Base-by-base conservation (phyloP, 2,329 filamentous ascomycete genomes). In the Aspergillus brasiliensis region DNA sequence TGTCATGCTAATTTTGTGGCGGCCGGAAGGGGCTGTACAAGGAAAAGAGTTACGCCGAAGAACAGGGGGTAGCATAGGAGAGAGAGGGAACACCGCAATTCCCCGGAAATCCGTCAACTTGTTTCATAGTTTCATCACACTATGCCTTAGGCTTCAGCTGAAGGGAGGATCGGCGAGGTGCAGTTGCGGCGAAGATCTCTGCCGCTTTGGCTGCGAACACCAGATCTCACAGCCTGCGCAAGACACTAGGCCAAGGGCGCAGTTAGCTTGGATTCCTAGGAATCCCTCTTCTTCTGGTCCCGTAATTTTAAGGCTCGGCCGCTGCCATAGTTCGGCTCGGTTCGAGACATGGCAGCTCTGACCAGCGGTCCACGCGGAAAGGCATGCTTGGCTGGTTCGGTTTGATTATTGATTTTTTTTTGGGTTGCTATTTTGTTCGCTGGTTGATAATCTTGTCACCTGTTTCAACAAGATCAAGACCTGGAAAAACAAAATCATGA, bases 261-360 rank as follows among this genome's bases (percentile, higher is more conserved):
- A 49, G 46, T 27, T 27, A 49, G 46, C 46, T 49, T 21, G 38
- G 23, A n/a, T 15, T 40, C 19, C 28, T 42, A 34, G 10, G 11
- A 34, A 25, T 53, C 40, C 10, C 51, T 59, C 11, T 13, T 17
- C 19, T 52, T 48, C 48, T 13, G 38, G 47, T 25, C 17, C 31
- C 34, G 31, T 49, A 49, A 13, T 31, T 48, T 51, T 58, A 40
- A 40, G 42, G 49, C 53, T 61, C 57, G 52, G 56, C 46, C 58
- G 48, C 56, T 56, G 42, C 42, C 57, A 60, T 61, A 46, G 40
- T 52, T 59, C 58, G 54, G 54, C 38, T 62, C 51, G 60, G 64
- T 61, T 65, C 60, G 51, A 62, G 53, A 64, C 55, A 56, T 56
- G 38, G 51, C 60, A 52, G 38, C 55, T 52, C 48, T 58, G 57